A percentile compares a stretch with the other conserved stretches of the same genome.
These are phyloP conservation scores for Pisolithus microcarpus DNA, from an alignment of 768 basidiomycete genomes.

Conservation along the genomic window DNA sequence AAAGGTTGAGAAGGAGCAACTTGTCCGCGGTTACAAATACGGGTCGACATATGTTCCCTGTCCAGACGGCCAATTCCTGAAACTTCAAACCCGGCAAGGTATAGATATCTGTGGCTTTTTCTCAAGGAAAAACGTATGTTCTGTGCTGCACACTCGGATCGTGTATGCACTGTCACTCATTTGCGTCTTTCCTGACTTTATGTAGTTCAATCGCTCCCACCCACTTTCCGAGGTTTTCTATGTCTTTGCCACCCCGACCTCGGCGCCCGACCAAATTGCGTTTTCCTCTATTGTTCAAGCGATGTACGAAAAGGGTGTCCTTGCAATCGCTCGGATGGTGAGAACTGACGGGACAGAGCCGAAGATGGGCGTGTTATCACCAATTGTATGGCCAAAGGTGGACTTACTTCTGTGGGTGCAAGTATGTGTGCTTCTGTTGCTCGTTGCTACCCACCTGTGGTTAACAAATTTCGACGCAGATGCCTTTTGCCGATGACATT, in stretches of 20 bases:
- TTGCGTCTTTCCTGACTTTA: neutral
- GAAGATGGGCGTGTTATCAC: conserved; percentile 75
- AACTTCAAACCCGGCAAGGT: conserved; percentile 68
- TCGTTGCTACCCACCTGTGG: neutral
- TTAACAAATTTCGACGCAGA: conserved; percentile 37
- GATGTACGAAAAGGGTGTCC: conserved; percentile 55
- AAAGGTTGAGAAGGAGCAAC: conserved; percentile 70
- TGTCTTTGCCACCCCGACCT: conserved; percentile 67
- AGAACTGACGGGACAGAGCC: conserved; percentile 65
- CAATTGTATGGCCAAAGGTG: conserved; percentile 53
- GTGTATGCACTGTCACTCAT: neutral
- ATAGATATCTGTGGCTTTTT: conserved; percentile 92
- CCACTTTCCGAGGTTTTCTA: conserved; percentile 82
- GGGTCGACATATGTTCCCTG: conserved; percentile 83
- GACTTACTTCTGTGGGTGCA: conserved; percentile 83
- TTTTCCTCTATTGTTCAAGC: conserved; percentile 84
- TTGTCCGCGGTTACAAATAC: conserved; percentile 81
- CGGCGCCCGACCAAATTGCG: conserved; percentile 69
- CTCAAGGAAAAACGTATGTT: conserved; percentile 50
- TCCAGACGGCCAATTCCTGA: conserved; percentile 77
- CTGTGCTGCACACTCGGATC: neutral
- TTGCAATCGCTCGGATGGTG: conserved; percentile 84
- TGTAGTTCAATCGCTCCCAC: conserved; percentile 75
- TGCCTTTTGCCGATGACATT: conserved; percentile 95
- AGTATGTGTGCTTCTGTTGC: conserved; percentile 36